Evolutionary conservation across 2,329 filamentous ascomycete species (phyloP), one percentile per base, ranked within the genome.

Genomic region (Stachybotrys chartarum): DNA sequence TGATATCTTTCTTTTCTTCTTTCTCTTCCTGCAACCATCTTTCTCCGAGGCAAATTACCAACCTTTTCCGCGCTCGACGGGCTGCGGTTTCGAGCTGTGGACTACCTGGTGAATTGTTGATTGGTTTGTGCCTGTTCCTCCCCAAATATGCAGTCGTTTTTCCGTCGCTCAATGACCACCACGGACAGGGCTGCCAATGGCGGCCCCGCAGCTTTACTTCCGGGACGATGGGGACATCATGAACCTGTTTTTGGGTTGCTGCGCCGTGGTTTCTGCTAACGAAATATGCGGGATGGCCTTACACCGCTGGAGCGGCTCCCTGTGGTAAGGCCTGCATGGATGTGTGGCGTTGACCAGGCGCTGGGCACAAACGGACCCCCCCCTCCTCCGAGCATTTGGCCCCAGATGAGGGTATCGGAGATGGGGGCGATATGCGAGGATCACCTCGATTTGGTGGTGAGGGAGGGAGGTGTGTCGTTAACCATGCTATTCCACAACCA

Each of bases 391-490:
- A 10, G 30, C 30, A 31, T 30, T 17, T 17, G 30, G 50, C 50
- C 50, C 50, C 50, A 51, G 50, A 51, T 51, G 30, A 18, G 30
- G 31, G 17, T 30, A 51, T 35, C 24, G 50, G 50, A 42, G 31
- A 31, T 30, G 50, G 50, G 50, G 30, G 50, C 30, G 50, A 51
- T 51, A 51, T 51, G 50, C 50, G 50, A 51, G 11, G 50, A 51
- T 51, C 50, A 51, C 50, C 50, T 51, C 50, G 50, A 51, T 51
- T 51, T 51, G 31, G 30, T 51, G 50, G 30, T 24, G 32, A 24
- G 50, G 31, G 14, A 51, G 50, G 50, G 48, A 12, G 14, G 31
- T n/a, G 50, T 35, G 30, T n/a, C 31, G 24, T 24, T 24, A 24
- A 30, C 5, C 35, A 42, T 42, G 10, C 35, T 10, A 42, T 14